Conservation (phyloP, 2,329 filamentous ascomycete species). For the Microdochium nivale region DNA sequence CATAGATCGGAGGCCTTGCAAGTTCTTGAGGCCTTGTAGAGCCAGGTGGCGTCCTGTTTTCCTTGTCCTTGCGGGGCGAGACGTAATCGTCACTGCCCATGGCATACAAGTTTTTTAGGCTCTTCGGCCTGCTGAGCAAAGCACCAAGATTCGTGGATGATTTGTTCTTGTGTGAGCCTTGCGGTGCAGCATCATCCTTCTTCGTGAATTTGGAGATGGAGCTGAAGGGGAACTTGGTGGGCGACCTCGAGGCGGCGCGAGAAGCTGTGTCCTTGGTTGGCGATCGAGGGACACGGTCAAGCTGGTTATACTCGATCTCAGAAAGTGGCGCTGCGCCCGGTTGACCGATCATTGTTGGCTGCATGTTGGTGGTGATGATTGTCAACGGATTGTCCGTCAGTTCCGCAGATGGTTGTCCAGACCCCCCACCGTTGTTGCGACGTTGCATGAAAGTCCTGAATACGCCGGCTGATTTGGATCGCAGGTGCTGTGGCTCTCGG, state of each 20-base stretch:
- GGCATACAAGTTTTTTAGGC: conserved; percentile 57
- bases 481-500: conserved; percentile 20
- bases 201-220: conserved; percentile 8
- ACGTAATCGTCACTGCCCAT: conserved; percentile 40
- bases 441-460: conserved; percentile 41
- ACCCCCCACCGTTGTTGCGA: conserved; percentile 35
- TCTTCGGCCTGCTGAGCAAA: conserved; percentile 67
- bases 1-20: conserved; percentile 65
- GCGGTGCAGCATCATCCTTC: conserved; percentile 30
- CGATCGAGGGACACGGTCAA: conserved; percentile 14
- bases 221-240: conserved; percentile 15
- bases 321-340: conserved; percentile 38
- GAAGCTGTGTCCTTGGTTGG: conserved; percentile 12
- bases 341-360: conserved; percentile 21
- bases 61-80: conserved; percentile 59
- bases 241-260: conserved; percentile 12
- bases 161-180: conserved; percentile 69
- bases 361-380: too few species aligned
- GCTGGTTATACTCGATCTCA: conserved; percentile 48
- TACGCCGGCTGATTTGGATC: conserved; percentile 37
- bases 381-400: conserved; percentile 11
- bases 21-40: conserved; percentile 30
- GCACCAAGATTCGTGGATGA: conserved; percentile 75
- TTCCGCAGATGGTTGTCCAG: conserved; percentile 20
- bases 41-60: conserved; percentile 62